Conservation (phyloP, 2,329 filamentous ascomycete genomes). For the Colletotrichum karsti region DNA sequence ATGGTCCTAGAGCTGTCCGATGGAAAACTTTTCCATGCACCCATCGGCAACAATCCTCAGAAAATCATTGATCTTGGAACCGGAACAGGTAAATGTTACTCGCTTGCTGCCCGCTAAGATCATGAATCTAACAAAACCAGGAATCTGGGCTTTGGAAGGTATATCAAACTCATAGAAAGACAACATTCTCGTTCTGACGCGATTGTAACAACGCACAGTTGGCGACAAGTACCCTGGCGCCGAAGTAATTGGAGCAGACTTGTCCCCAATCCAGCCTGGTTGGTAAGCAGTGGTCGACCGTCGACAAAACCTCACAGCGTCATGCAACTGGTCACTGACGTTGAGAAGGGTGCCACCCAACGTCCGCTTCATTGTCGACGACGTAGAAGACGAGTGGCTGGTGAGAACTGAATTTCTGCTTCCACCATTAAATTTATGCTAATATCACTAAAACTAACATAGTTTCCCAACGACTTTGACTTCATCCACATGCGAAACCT, state of each 20-base stretch:
- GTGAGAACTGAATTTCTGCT: accelerated
- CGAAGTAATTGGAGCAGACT: neutral
- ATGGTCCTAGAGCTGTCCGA: slow-evolving; percentile 47
- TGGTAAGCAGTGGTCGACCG: neutral
- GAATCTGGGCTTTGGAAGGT: neutral
- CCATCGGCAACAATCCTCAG: neutral
- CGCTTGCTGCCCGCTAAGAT: too few species aligned
- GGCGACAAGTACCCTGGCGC: neutral
- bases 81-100: neutral
- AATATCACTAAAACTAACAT: too few species aligned
- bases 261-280: neutral
- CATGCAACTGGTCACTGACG: neutral
- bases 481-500: neutral
- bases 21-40: slow-evolving; percentile 34
- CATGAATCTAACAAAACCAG: neutral
- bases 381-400: neutral
- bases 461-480: neutral
- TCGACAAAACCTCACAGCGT: too few species aligned
- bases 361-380: neutral
- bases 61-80: neutral
- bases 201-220: neutral
- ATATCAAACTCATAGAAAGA: neutral
- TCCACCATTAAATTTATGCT: neutral
- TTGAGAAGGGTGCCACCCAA: neutral
- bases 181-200: neutral